Conservation (phyloP, 495 filamentous ascomycete genomes). For the Penicillium longicatenatum region DNA sequence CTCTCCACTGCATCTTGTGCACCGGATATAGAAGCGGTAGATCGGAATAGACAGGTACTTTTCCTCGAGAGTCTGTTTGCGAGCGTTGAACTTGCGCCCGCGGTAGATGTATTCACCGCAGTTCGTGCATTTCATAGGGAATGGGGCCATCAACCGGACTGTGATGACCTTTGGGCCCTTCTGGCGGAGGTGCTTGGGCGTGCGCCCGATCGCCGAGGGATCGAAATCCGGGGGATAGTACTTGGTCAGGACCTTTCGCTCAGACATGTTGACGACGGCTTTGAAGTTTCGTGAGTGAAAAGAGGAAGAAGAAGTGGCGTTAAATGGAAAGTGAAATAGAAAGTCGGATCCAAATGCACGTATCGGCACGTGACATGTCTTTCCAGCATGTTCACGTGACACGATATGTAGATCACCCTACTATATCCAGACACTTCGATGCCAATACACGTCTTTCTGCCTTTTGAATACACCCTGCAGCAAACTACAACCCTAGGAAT, state of each 20-base stretch:
- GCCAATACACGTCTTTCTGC: neutral
- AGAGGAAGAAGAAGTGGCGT: neutral
- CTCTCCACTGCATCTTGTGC: constrained; percentile 84
- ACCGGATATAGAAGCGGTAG: constrained; percentile 93
- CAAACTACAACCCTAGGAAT: neutral
- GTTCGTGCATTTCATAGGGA: constrained; percentile 85
- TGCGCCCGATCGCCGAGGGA: constrained; percentile 76
- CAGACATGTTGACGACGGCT: constrained; percentile 67
- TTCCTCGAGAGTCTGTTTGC: constrained; percentile 92
- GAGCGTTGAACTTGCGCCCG: constrained; percentile 94
- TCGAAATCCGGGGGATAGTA: constrained; percentile 99
- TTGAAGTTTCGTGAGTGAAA: neutral
- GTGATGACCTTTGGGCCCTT: constrained; percentile 80
- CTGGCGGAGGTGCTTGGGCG: constrained; percentile 59
- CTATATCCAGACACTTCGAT: neutral
- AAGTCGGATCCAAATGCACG: neutral
- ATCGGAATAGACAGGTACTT: constrained; percentile 88
- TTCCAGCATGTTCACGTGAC: neutral
- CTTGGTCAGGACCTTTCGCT: constrained; percentile 83
- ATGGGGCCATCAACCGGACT: constrained; percentile 97
- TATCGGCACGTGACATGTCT: constrained; percentile 13
- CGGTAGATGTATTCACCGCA: constrained; percentile 97
- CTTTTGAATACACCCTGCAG: neutral
- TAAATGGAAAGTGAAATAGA: neutral
- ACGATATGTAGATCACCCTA: neutral